A percentile compares a stretch with the other conserved stretches of the same genome.
These are phyloP conservation scores for Pyrrhoderma noxium DNA, from an alignment of 1,284 basidiomycete genomes.

Conservation along the genomic window DNA sequence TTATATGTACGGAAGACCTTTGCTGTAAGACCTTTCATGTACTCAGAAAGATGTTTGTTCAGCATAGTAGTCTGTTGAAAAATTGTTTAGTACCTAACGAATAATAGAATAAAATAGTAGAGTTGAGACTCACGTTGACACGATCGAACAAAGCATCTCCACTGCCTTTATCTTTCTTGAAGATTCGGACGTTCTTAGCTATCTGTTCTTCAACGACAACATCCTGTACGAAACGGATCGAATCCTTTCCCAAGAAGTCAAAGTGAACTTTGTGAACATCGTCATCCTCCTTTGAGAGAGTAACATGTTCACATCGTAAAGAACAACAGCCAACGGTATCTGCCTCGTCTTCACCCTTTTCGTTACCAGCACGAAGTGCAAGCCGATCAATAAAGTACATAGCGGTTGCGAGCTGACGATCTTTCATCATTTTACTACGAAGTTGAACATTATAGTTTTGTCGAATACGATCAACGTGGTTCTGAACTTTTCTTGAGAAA, in stretches of 20 bases:
- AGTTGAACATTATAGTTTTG: constrained; percentile 80
- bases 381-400: constrained; percentile 97
- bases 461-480: constrained; percentile 85
- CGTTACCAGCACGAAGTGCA: constrained; percentile 94
- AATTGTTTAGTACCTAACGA: too few relatives aligned
- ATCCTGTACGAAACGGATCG: constrained; percentile 90
- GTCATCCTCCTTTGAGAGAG: constrained; percentile 76
- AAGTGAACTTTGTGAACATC: constrained; percentile 52
- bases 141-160: constrained; percentile 93
- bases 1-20: constrained; percentile 99
- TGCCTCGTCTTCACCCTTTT: constrained; percentile 96
- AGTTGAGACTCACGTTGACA: constrained; percentile 58
- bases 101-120: constrained; percentile 9
- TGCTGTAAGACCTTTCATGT: constrained; percentile 95
- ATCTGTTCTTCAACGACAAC: constrained; percentile 83
- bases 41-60: constrained; percentile 85
- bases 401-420: constrained; percentile 89
- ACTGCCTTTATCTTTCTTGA: constrained; percentile 85
- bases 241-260: constrained; percentile 97
- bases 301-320: constrained; percentile 90
- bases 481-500: constrained; percentile 37
- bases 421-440: constrained; percentile 85
- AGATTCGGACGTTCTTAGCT: constrained; percentile 86
- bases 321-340: constrained; percentile 98
- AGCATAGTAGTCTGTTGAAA: constrained; percentile 71